Evolutionary conservation across 495 filamentous ascomycete species (phyloP).

Genomic region (Podospora appendiculata): DNA sequence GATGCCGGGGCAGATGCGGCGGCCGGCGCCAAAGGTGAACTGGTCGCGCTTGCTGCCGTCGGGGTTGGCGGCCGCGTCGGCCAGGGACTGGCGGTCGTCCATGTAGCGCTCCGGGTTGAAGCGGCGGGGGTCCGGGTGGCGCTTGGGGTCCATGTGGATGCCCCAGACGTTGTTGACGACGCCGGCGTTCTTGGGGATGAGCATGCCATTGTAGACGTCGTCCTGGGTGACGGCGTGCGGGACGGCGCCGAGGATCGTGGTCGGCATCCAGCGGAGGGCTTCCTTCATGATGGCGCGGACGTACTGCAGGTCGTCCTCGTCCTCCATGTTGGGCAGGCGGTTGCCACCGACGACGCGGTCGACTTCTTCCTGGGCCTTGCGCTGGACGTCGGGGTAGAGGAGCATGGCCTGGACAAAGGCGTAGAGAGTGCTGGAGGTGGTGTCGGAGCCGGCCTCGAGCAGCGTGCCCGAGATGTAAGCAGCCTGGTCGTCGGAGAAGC

Average conservation of each 20-base stretch:
- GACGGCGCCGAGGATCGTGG: constrained; percentile 45
- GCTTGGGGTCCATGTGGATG: constrained; percentile 29
- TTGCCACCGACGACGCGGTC: constrained; percentile 41
- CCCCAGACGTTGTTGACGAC: constrained; percentile 43
- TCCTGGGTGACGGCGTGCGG: constrained; percentile 47
- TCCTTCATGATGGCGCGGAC: constrained; percentile 46
- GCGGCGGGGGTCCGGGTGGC: constrained; percentile 28
- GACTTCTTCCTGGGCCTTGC: constrained; percentile 45
- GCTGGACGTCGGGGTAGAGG: constrained; percentile 40
- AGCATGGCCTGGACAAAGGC: constrained; percentile 54
- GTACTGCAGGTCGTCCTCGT: constrained; percentile 46
- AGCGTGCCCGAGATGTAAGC: constrained; percentile 43
- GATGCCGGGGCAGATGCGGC: constrained; percentile 52
- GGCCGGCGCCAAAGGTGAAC: constrained; percentile 50
- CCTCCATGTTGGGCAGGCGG: constrained; percentile 44
- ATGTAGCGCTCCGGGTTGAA: constrained; percentile 27
- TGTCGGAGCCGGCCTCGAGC: constrained; percentile 53
- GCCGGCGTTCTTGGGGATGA: constrained; percentile 42
- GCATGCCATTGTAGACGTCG: constrained; percentile 42
- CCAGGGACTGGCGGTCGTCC: constrained; percentile 18
- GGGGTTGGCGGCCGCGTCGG: constrained; percentile 24
- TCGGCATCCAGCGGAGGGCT: constrained; percentile 51
- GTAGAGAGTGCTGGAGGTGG: constrained; percentile 41
- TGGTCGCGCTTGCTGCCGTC: constrained; percentile 33
- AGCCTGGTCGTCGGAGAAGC: constrained; percentile 32